phyloP scores from a whole-genome alignment of 2,329 filamentous ascomycete genomes.

The Hypoxylon sp. region DNA sequence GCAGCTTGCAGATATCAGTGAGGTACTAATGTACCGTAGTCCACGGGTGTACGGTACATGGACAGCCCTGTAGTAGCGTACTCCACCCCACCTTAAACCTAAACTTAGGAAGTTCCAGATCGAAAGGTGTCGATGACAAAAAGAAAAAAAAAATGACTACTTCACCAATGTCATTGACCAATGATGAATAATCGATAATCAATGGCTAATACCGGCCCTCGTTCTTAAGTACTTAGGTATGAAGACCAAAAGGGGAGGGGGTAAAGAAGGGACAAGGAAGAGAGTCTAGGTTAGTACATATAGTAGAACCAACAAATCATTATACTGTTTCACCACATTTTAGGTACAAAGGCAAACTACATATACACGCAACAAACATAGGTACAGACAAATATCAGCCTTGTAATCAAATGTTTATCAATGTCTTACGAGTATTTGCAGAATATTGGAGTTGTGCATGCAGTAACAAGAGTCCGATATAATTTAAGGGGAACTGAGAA shows the following conservation, averaged over 20 bases:
- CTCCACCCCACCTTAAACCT: constrained; percentile 5
- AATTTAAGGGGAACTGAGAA: constrained; percentile 35
- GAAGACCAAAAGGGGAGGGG: background rate
- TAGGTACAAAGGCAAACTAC: background rate
- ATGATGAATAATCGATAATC: background rate
- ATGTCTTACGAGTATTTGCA: constrained; percentile 41
- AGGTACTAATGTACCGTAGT: background rate
- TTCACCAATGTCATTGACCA: background rate
- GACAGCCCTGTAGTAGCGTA: too few relatives aligned
- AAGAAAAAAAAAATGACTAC: background rate
- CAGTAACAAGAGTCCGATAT: constrained; percentile 19
- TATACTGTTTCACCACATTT: constrained; percentile 13
- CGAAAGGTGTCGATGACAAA: constrained; percentile 5
- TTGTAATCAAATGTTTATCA: constrained; percentile 31
- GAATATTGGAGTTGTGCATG: constrained; percentile 38
- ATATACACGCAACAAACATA: too few relatives aligned
- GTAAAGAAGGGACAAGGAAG: background rate
- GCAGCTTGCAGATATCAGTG: constrained; percentile 29
- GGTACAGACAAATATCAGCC: constrained; percentile 26
- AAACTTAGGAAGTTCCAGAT: constrained; percentile 5
- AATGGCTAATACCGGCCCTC: background rate
- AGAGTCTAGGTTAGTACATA: background rate
- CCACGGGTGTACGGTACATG: too few relatives aligned
- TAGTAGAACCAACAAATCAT: background rate
- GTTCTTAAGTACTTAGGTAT: background rate